Percentiles rank a stretch among this genome's conserved stretches.
Conservation (phyloP, 257 asterid genomes). For the Rehmannia glutinosa region DNA sequence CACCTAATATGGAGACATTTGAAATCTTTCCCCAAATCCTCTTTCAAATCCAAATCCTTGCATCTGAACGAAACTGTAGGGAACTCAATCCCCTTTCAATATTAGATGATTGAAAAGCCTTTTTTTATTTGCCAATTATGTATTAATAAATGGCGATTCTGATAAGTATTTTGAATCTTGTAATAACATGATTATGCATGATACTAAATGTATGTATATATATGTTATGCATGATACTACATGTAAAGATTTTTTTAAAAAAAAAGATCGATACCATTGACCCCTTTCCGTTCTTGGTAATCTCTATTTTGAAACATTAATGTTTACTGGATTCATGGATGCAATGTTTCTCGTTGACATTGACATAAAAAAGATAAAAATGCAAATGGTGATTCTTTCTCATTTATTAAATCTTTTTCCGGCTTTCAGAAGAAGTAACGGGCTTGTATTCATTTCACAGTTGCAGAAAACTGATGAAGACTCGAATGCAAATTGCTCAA, state of each 20-base stretch:
- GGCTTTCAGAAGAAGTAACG: conserved; percentile 4
- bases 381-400: not conserved
- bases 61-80: not conserved
- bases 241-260: no score
- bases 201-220: no score
- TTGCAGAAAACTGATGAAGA: conserved; percentile 69
- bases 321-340: no score
- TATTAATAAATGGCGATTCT: not conserved
- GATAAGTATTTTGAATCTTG: conserved; percentile 1
- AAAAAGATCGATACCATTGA: no score
- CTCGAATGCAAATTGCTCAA: conserved; percentile 43
- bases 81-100: not conserved
- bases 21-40: not conserved
- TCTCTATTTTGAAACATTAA: no score
- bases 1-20: not conserved
- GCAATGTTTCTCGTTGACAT: no score
- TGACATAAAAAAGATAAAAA: no score
- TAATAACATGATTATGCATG: not conserved
- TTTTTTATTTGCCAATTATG: no score
- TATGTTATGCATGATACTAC: no score
- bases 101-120: no score
- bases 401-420: not conserved
- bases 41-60: not conserved
- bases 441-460: conserved; percentile 36
- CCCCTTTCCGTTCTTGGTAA: no score